Conservation (phyloP, 2,329 filamentous ascomycete species). For the Pleurostoma richardsiae region DNA sequence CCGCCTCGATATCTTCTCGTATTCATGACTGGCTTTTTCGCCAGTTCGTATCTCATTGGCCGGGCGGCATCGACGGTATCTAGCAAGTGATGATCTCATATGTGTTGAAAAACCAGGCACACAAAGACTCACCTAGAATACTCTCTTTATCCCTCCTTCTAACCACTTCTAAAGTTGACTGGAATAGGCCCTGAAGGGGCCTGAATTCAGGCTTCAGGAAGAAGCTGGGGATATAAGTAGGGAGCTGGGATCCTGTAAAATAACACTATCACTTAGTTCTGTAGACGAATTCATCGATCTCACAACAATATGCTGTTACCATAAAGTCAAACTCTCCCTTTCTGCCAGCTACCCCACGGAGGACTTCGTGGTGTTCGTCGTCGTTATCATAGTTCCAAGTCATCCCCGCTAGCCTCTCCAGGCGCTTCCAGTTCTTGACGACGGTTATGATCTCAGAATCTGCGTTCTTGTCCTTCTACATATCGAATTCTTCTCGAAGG, state of each 20-base stretch:
- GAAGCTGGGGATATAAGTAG: too few species aligned
- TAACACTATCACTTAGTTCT: too few species aligned
- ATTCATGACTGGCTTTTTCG: not conserved
- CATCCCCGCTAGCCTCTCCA: constrained; percentile 3
- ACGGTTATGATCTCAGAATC: not conserved
- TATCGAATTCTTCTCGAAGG: constrained; percentile 2
- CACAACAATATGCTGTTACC: not conserved
- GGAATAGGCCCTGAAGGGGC: too few species aligned
- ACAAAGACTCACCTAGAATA: too few species aligned
- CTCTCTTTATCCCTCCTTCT: too few species aligned
- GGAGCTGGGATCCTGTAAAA: too few species aligned
- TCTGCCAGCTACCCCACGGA: not conserved
- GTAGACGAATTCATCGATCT: too few species aligned
- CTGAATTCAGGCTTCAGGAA: too few species aligned
- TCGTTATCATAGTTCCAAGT: constrained; percentile 1
- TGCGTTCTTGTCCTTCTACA: not conserved
- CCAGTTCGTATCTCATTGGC: not conserved
- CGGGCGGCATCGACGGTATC: constrained; percentile 1
- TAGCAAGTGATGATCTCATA: constrained; percentile 3
- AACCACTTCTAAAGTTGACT: too few species aligned
- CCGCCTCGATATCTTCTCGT: not conserved
- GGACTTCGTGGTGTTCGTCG: not conserved
- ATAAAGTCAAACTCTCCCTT: not conserved
- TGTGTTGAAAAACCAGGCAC: too few species aligned
- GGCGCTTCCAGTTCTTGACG: constrained; percentile 1